Evolutionary conservation across 2,329 filamentous ascomycete genomes (phyloP).

Genomic region (Microthyrium microscopicum): DNA sequence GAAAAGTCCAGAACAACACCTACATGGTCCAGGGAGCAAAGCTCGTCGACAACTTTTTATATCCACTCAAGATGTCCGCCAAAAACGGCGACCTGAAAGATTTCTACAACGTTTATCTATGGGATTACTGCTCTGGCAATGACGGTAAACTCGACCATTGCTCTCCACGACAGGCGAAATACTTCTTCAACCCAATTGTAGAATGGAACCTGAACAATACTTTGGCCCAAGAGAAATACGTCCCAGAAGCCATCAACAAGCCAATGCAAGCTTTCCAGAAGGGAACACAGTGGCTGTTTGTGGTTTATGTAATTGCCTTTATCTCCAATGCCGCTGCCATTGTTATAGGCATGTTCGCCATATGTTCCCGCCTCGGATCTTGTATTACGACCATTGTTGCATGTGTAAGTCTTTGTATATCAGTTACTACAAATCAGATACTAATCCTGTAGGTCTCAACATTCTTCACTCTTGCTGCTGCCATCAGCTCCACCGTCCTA

Average conservation of each 20-base stretch:
- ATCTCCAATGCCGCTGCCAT: constrained; percentile 54
- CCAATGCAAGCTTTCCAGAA: constrained; percentile 58
- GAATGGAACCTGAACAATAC: constrained; percentile 44
- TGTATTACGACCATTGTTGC: constrained; percentile 69
- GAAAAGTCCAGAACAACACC: too few relatives aligned
- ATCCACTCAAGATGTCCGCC: constrained; percentile 24
- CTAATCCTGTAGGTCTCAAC: constrained; percentile 25
- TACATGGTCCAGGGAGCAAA: constrained; percentile 10
- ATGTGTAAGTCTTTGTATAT: constrained; percentile 32
- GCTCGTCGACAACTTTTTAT: neutral
- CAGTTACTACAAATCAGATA: constrained; percentile 16
- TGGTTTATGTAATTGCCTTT: constrained; percentile 62
- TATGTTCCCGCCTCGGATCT: constrained; percentile 66
- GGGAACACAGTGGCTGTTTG: constrained; percentile 66
- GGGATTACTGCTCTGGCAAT: constrained; percentile 65
- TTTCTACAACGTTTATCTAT: constrained; percentile 67
- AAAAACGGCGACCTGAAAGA: constrained; percentile 40
- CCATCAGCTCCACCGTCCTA: constrained; percentile 58
- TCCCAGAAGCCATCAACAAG: constrained; percentile 50
- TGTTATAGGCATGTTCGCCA: constrained; percentile 62
- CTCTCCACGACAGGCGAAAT: constrained; percentile 55
- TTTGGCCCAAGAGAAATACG: constrained; percentile 34
- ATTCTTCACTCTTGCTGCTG: constrained; percentile 46
- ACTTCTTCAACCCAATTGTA: constrained; percentile 57
- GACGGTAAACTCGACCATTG: constrained; percentile 41